phyloP scores from a whole-genome alignment of 169 alveolate species.

The Perkinsus olseni region DNA sequence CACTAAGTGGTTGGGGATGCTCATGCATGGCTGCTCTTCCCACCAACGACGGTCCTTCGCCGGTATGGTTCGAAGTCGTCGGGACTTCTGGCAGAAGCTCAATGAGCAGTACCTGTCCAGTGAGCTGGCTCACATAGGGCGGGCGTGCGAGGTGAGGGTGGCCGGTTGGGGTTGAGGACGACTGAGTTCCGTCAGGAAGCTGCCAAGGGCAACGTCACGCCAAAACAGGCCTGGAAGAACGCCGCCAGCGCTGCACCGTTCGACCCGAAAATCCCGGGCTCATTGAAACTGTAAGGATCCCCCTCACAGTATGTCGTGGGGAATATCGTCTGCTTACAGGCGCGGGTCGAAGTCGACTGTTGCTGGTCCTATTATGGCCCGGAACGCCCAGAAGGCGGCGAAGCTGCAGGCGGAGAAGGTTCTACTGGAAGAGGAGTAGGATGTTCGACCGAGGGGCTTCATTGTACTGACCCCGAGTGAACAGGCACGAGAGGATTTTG shows the following conservation, averaged over 20 bases:
- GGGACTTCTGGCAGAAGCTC: background rate
- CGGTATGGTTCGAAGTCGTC: background rate
- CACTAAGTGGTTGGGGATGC: background rate
- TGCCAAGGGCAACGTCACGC: background rate
- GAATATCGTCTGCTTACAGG: background rate
- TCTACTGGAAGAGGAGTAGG: background rate
- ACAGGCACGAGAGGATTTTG: background rate
- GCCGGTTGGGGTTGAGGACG: too few species aligned
- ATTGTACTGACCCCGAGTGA: background rate
- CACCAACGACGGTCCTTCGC: background rate
- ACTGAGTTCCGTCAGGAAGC: background rate
- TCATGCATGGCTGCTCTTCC: background rate
- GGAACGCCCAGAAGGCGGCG: background rate
- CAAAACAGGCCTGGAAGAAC: background rate
- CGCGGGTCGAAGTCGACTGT: background rate
- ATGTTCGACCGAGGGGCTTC: background rate
- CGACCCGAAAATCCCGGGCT: background rate
- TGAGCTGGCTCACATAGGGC: background rate
- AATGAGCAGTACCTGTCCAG: background rate
- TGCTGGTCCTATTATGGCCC: background rate
- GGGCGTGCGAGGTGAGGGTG: background rate
- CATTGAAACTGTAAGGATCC: background rate
- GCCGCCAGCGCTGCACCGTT: background rate
- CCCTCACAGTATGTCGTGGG: too few species aligned
- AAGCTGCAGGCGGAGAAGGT: background rate